phyloP scores from a whole-genome alignment of 768 basidiomycete genomes.

The Paxillus rubicundulus region DNA sequence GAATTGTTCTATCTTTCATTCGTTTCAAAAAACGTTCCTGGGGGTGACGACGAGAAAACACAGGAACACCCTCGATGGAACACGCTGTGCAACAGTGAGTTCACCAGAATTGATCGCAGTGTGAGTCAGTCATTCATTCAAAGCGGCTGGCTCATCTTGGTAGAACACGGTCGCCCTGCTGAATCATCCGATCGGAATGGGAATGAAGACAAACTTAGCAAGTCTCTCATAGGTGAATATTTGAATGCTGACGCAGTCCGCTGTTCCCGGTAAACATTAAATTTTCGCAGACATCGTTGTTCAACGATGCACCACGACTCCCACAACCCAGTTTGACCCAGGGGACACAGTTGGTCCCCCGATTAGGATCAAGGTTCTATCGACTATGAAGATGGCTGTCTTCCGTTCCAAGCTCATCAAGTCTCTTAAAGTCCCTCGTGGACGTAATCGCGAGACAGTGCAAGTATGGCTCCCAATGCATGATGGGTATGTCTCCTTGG shows the following conservation, averaged over 20 bases:
- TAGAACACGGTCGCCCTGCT: constrained; percentile 60
- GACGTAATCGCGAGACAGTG: constrained; percentile 33
- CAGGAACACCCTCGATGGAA: constrained; percentile 64
- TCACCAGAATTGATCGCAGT: neutral
- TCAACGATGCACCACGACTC: constrained; percentile 21
- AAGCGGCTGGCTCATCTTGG: neutral
- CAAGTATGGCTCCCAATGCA: constrained; percentile 57
- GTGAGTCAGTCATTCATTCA: constrained; percentile 2
- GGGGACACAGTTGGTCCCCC: constrained; percentile 18
- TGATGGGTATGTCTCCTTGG: constrained; percentile 49
- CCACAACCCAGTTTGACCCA: constrained; percentile 18
- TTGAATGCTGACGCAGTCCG: constrained; percentile 27
- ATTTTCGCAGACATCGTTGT: constrained; percentile 30
- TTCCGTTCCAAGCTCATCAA: constrained; percentile 67
- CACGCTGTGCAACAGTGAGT: constrained; percentile 58
- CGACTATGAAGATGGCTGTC: constrained; percentile 64
- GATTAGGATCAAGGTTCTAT: constrained; percentile 51
- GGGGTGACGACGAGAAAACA: constrained; percentile 40
- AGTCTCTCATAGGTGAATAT: constrained; percentile 56
- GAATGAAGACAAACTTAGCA: constrained; percentile 52
- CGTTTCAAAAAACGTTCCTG: constrained; percentile 47
- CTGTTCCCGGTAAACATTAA: constrained; percentile 5
- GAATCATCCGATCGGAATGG: constrained; percentile 29
- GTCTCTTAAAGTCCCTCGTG: constrained; percentile 30
- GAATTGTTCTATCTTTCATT: constrained; percentile 81